Percentiles rank a stretch among this genome's conserved stretches.
Evolutionary conservation across 2,329 filamentous ascomycete genomes (phyloP).

Genomic region (Monosporascus sp.): DNA sequence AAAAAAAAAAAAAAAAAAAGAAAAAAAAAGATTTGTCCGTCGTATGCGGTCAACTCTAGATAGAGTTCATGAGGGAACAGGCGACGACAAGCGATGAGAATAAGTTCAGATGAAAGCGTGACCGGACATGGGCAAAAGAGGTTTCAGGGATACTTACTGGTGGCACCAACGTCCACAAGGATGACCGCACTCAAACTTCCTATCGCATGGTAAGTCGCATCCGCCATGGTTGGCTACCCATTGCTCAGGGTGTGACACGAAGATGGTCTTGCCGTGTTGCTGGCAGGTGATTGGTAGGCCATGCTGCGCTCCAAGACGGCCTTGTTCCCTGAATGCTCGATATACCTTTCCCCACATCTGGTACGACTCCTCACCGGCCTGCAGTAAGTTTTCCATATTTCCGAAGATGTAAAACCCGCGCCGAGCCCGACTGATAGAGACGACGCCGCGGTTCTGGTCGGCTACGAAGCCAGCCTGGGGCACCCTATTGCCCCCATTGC

Average conservation of each 20-base stretch:
- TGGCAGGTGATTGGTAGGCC: slow-evolving; percentile 58
- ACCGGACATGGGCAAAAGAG: background rate
- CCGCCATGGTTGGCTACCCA: slow-evolving; percentile 37
- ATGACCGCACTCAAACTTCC: slow-evolving; percentile 22
- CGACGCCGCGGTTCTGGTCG: slow-evolving; percentile 53
- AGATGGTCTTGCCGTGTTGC: slow-evolving; percentile 47
- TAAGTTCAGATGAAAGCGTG: background rate
- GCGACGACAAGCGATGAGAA: background rate
- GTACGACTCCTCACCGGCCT: slow-evolving; percentile 36
- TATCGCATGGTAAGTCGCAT: slow-evolving; percentile 17
- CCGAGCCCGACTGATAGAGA: slow-evolving; percentile 63
- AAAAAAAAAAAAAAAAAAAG: too few relatives aligned
- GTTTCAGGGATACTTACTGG: slow-evolving; percentile 18
- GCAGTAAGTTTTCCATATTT: slow-evolving; percentile 52
- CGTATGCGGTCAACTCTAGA: too few relatives aligned
- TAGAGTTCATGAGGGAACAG: background rate
- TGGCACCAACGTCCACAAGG: slow-evolving; percentile 23
- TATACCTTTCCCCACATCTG: slow-evolving; percentile 36
- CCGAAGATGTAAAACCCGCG: slow-evolving; percentile 83
- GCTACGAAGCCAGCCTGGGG: slow-evolving; percentile 65
- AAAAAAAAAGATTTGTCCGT: too few relatives aligned
- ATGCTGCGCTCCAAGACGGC: slow-evolving; percentile 22
- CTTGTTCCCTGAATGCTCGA: slow-evolving; percentile 33
- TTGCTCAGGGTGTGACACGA: slow-evolving; percentile 46
- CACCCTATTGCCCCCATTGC: slow-evolving; percentile 41